Conservation (phyloP, 768 basidiomycete genomes). For the Imleria badia region DNA sequence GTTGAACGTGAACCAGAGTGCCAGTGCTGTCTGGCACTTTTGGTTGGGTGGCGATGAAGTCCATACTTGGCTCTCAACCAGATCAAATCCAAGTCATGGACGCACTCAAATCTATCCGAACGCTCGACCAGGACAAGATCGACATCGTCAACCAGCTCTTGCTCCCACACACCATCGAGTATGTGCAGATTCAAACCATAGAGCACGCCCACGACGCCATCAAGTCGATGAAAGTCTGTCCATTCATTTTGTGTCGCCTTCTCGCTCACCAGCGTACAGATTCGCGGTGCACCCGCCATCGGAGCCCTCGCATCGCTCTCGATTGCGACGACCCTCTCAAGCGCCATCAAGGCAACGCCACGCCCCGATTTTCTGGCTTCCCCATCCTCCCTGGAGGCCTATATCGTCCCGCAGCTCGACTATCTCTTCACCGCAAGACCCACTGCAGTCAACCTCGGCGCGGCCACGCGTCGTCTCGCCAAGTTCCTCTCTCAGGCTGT, state of each 20-base stretch:
- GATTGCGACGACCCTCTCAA: slow-evolving; percentile 62
- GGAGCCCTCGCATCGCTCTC: slow-evolving; percentile 87
- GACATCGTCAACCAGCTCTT: slow-evolving; percentile 92
- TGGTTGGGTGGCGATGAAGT: no score
- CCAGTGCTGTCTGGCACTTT: no score
- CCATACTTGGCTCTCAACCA: neutral
- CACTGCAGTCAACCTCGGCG: slow-evolving; percentile 93
- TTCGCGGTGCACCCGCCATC: slow-evolving; percentile 93
- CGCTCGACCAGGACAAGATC: slow-evolving; percentile 47
- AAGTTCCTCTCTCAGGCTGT: slow-evolving; percentile 38
- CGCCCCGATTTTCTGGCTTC: slow-evolving; percentile 57
- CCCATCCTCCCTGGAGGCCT: slow-evolving; percentile 45
- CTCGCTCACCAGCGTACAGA: slow-evolving; percentile 37
- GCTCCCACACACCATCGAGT: slow-evolving; percentile 74
- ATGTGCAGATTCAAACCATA: slow-evolving; percentile 62
- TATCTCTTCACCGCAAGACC: slow-evolving; percentile 87
- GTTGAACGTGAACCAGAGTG: no score
- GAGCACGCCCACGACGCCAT: slow-evolving; percentile 92
- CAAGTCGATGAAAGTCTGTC: slow-evolving; percentile 85
- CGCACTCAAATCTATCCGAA: slow-evolving; percentile 41
- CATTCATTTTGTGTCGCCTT: neutral
- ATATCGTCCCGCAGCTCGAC: slow-evolving; percentile 61
- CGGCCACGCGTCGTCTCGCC: slow-evolving; percentile 73
- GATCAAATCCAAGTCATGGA: slow-evolving; percentile 13
- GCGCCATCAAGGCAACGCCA: slow-evolving; percentile 46